Evolutionary conservation across 257 asterid genomes (phyloP).

Genomic region (Leonotis leonurus): DNA sequence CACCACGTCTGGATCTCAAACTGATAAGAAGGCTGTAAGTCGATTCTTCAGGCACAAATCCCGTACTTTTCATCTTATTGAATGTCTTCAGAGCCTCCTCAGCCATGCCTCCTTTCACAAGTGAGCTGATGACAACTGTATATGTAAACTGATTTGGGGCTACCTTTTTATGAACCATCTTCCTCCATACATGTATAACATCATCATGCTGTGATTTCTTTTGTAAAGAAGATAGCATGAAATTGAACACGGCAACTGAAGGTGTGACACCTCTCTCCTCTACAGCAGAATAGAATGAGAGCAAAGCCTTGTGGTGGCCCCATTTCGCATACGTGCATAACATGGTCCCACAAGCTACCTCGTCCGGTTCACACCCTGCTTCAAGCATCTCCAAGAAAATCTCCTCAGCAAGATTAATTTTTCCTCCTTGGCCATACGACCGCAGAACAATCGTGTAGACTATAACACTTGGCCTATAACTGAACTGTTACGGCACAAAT

Average conservation of each 20-base stretch:
- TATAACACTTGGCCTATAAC: conserved; percentile 88
- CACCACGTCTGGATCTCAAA: conserved; percentile 46
- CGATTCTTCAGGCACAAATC: conserved; percentile 84
- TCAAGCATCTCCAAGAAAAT: conserved; percentile 95
- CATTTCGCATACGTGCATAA: conserved; percentile 83
- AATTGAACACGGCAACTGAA: conserved; percentile 67
- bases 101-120: conserved; percentile 56
- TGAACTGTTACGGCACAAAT: conserved; percentile 71
- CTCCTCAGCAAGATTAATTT: conserved; percentile 81
- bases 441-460: conserved; percentile 78
- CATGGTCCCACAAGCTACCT: conserved; percentile 97
- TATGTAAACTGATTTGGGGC: conserved; percentile 68
- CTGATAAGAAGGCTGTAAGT: conserved; percentile 83
- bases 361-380: conserved; percentile 90
- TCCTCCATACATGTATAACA: conserved; percentile 60
- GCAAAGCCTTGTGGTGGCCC: conserved; percentile 87
- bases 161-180: conserved; percentile 55
- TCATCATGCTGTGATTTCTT: conserved; percentile 62
- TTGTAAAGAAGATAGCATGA: conserved; percentile 89
- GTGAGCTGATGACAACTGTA: conserved; percentile 68
- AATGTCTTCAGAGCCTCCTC: conserved; percentile 63
- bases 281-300: conserved; percentile 82
- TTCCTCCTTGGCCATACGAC: conserved; percentile 89
- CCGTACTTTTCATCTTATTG: conserved; percentile 59
- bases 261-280: conserved; percentile 62